These are phyloP conservation scores for Pleurotus tuoliensis DNA, from an alignment of 768 basidiomycete species.

Conservation along the genomic window DNA sequence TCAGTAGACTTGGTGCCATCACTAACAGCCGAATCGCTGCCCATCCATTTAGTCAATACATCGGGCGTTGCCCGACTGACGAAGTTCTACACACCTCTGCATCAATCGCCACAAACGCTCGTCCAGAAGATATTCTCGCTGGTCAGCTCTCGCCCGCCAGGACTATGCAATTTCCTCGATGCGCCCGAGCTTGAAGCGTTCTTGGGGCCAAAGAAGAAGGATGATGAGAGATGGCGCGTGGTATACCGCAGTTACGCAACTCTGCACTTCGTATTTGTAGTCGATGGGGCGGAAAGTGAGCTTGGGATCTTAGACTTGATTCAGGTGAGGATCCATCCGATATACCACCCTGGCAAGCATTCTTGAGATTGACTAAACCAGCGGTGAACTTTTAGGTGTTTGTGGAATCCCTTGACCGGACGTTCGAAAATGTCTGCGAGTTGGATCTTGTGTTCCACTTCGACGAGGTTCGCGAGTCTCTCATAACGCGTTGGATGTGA, in stretches of 20 bases:
- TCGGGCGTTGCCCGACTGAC: constrained; percentile 80
- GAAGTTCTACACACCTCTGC: constrained; percentile 85
- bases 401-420: constrained; percentile 92
- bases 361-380: not conserved
- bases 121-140: constrained; percentile 90
- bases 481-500: not conserved
- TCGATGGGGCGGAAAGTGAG: constrained; percentile 95
- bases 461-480: constrained; percentile 67
- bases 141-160: constrained; percentile 74
- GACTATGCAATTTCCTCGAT: constrained; percentile 95
- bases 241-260: constrained; percentile 97
- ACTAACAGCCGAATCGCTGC: constrained; percentile 6
- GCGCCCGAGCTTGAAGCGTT: constrained; percentile 82
- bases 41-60: constrained; percentile 71
- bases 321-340: constrained; percentile 55
- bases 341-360: not conserved
- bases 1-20: constrained; percentile 13
- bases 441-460: constrained; percentile 98
- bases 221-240: constrained; percentile 71
- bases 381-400: constrained; percentile 62
- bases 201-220: constrained; percentile 51
- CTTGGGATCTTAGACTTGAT: constrained; percentile 94
- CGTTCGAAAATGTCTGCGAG: constrained; percentile 98
- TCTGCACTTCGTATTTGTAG: constrained; percentile 94
- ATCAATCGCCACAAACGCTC: constrained; percentile 62